These are phyloP conservation scores for Alternaria incomplexa DNA, from an alignment of 2,329 filamentous ascomycete species.

Conservation along the genomic window DNA sequence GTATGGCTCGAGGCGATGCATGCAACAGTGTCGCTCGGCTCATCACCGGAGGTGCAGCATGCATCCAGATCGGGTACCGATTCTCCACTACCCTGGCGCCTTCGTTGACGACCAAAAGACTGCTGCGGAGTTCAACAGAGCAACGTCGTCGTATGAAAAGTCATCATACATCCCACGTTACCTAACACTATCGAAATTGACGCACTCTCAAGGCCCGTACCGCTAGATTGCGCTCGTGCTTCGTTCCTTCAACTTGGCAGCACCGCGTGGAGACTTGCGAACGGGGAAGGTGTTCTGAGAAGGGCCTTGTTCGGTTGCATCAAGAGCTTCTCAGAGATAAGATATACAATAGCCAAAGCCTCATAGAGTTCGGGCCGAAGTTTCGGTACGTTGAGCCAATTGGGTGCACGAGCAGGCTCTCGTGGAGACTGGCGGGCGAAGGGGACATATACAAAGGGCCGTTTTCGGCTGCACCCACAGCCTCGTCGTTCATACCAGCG, in stretches of 20 bases:
- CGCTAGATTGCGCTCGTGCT: not conserved
- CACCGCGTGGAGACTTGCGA: not conserved
- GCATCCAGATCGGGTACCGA: not conserved
- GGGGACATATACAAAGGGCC: slow-evolving; percentile 2
- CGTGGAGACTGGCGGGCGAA: not conserved
- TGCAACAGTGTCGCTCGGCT: not conserved
- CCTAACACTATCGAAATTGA: not conserved
- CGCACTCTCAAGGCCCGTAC: not conserved
- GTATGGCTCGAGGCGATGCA: not conserved
- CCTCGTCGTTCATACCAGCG: not conserved
- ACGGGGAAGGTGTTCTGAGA: not conserved
- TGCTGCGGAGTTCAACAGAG: not conserved
- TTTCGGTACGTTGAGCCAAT: not conserved
- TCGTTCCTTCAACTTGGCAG: not conserved
- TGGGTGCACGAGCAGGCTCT: not conserved
- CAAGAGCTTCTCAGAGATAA: not conserved
- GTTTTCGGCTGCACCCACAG: not conserved
- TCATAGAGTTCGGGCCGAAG: slow-evolving; percentile 2
- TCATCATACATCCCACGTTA: not conserved
- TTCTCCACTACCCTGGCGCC: not conserved
- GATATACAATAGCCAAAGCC: not conserved
- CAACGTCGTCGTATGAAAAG: not conserved
- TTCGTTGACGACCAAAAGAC: not conserved
- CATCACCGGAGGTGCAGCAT: not conserved
- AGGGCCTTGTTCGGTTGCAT: slow-evolving; percentile 6